These are phyloP conservation scores for Boletus hoseneyae DNA, from an alignment of 1,284 basidiomycete genomes.

Conservation along the genomic window DNA sequence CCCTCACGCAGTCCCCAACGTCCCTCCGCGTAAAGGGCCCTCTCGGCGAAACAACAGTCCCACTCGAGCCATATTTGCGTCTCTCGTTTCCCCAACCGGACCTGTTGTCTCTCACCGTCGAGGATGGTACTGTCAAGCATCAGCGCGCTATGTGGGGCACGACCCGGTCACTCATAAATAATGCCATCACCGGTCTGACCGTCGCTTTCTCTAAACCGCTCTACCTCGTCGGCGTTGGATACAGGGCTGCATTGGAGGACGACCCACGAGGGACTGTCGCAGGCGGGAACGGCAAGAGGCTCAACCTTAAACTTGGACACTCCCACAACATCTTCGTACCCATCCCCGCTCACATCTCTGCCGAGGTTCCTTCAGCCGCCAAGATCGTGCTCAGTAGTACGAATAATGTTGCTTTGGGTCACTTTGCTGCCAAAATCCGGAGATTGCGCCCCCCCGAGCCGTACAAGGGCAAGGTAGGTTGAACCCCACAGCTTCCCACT, in stretches of 20 bases:
- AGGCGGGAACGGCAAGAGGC: slow-evolving; percentile 57
- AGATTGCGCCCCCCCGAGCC: slow-evolving; percentile 90
- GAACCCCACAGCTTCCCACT: background rate
- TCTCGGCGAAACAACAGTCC: slow-evolving; percentile 67
- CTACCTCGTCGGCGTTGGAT: slow-evolving; percentile 93
- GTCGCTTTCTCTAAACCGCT: slow-evolving; percentile 83
- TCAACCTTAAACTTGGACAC: slow-evolving; percentile 91
- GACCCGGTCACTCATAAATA: slow-evolving; percentile 84
- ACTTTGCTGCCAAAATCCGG: slow-evolving; percentile 87
- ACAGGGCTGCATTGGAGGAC: slow-evolving; percentile 83
- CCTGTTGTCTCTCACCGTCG: slow-evolving; percentile 60
- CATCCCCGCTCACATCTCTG: slow-evolving; percentile 77
- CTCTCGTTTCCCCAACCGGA: slow-evolving; percentile 53
- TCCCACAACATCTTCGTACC: slow-evolving; percentile 85
- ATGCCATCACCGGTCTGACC: slow-evolving; percentile 89
- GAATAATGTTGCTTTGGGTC: slow-evolving; percentile 76
- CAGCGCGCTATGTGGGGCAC: slow-evolving; percentile 93
- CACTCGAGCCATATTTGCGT: slow-evolving; percentile 66
- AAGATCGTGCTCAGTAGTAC: slow-evolving; percentile 68
- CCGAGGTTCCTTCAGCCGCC: slow-evolving; percentile 66
- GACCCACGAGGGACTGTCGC: slow-evolving; percentile 68
- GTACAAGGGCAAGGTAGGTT: slow-evolving; percentile 91
- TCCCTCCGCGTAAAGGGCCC: slow-evolving; percentile 70
- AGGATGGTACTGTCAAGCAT: slow-evolving; percentile 67
- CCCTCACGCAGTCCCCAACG: slow-evolving; percentile 51